These are phyloP conservation scores for Irpex sp. DNA, from an alignment of 1,284 basidiomycete genomes.

Conservation along the genomic window DNA sequence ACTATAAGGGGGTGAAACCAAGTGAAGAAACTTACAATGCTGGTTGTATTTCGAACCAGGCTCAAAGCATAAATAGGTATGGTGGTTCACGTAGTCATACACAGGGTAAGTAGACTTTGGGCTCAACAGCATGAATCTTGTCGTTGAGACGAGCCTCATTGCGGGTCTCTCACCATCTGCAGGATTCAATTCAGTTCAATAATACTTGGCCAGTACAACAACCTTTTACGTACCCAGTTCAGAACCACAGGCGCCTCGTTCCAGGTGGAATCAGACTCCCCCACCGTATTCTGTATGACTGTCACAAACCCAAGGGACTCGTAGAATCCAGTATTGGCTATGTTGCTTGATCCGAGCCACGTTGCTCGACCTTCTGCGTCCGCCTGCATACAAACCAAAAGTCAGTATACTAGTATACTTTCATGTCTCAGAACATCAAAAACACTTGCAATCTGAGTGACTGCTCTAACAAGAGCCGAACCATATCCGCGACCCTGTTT, in stretches of 20 bases:
- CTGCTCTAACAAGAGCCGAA: conserved; percentile 3
- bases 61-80: too few species aligned
- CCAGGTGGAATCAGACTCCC: conserved; percentile 12
- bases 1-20: too few species aligned
- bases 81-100: too few species aligned
- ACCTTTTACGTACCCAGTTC: conserved; percentile 1
- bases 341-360: conserved; percentile 12
- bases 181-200: neutral
- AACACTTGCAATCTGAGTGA: neutral
- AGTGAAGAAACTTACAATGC: too few species aligned
- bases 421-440: neutral
- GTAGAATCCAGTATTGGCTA: conserved; percentile 10
- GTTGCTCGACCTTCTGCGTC: conserved; percentile 4
- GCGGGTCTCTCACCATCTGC: neutral
- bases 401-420: neutral
- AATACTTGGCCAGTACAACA: neutral
- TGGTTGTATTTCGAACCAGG: too few species aligned
- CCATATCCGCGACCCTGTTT: conserved; percentile 10
- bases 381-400: neutral
- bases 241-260: conserved; percentile 1
- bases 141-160: too few species aligned
- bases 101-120: too few species aligned
- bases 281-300: neutral
- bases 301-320: conserved; percentile 8
- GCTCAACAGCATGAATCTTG: too few species aligned